Conservation (phyloP, 139 green algal genomes). For the Micromonas pusilla region DNA sequence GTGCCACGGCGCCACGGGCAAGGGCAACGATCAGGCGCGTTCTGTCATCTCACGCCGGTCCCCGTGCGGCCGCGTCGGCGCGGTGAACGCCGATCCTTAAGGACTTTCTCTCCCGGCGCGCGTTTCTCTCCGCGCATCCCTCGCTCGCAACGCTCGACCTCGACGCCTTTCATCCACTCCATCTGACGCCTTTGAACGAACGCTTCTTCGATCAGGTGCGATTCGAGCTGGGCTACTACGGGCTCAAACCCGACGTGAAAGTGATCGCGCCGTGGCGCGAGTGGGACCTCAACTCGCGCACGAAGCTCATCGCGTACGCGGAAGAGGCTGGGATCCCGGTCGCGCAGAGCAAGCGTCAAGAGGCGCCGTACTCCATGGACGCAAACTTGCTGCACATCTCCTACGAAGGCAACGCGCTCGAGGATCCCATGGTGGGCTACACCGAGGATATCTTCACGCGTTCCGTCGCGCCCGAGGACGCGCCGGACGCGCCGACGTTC, state of each 20-base stretch:
- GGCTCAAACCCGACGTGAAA: slow-evolving; percentile 96
- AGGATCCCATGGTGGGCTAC: slow-evolving; percentile 78
- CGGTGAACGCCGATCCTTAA: too few relatives aligned
- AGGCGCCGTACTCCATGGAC: slow-evolving; percentile 91
- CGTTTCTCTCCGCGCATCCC: too few relatives aligned
- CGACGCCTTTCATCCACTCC: neutral
- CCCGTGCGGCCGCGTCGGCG: too few relatives aligned
- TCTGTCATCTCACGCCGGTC: too few relatives aligned
- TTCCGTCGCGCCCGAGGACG: slow-evolving; percentile 79
- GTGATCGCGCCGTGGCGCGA: slow-evolving; percentile 98
- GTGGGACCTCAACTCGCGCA: slow-evolving; percentile 90
- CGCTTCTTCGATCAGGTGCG: too few relatives aligned
- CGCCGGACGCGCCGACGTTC: slow-evolving; percentile 81
- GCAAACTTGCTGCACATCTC: slow-evolving; percentile 96
- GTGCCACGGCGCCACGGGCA: slow-evolving; percentile 95
- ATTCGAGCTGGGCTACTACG: slow-evolving; percentile 82
- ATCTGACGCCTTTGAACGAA: too few relatives aligned
- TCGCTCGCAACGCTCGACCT: slow-evolving; percentile 59
- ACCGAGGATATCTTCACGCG: slow-evolving; percentile 65
- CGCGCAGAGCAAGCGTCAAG: slow-evolving; percentile 71
- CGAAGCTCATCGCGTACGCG: slow-evolving; percentile 82
- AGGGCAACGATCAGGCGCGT: slow-evolving; percentile 99
- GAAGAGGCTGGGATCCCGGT: slow-evolving; percentile 62
- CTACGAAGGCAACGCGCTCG: slow-evolving; percentile 71
- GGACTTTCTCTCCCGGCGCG: too few relatives aligned